phyloP scores from a whole-genome alignment of 768 basidiomycete species.

The Rhodotorula diobovata region DNA sequence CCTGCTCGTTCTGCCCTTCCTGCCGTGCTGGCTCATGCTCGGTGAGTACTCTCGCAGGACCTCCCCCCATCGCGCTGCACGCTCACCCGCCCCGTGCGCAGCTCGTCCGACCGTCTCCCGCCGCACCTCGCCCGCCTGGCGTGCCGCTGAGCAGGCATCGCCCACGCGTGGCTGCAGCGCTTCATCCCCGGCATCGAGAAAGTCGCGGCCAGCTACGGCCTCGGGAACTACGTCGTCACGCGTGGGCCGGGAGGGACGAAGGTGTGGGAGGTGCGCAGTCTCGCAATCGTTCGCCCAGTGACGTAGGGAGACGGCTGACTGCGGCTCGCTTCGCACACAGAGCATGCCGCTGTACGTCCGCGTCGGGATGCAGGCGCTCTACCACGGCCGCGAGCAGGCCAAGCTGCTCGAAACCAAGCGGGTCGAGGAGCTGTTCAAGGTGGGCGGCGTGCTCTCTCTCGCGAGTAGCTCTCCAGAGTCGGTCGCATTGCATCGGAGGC shows the following conservation, averaged over 20 bases:
- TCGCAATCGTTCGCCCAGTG: background rate
- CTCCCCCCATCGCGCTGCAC: background rate
- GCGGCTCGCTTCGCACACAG: background rate
- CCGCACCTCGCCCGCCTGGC: background rate
- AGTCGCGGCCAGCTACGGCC: slow-evolving; percentile 11
- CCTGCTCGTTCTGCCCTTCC: background rate
- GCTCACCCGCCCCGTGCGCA: background rate
- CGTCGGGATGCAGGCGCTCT: slow-evolving; percentile 36
- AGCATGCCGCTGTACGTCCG: slow-evolving; percentile 39
- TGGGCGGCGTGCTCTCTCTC: background rate
- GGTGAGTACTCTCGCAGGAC: too few species aligned
- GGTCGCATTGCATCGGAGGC: too few species aligned
- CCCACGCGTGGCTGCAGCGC: slow-evolving; percentile 17
- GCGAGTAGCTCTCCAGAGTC: too few species aligned
- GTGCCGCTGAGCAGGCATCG: background rate
- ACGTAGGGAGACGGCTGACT: background rate
- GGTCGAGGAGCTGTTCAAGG: slow-evolving; percentile 25
- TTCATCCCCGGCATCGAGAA: slow-evolving; percentile 1
- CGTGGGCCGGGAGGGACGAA: slow-evolving; percentile 3
- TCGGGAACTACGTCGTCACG: slow-evolving; percentile 25
- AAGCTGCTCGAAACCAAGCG: background rate
- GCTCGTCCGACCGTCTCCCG: too few species aligned
- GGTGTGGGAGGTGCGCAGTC: slow-evolving; percentile 22
- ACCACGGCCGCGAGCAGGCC: slow-evolving; percentile 27
- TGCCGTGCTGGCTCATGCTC: too few species aligned